Conservation (phyloP, 177 flowering plant genomes). For the Vitis hybrid region DNA sequence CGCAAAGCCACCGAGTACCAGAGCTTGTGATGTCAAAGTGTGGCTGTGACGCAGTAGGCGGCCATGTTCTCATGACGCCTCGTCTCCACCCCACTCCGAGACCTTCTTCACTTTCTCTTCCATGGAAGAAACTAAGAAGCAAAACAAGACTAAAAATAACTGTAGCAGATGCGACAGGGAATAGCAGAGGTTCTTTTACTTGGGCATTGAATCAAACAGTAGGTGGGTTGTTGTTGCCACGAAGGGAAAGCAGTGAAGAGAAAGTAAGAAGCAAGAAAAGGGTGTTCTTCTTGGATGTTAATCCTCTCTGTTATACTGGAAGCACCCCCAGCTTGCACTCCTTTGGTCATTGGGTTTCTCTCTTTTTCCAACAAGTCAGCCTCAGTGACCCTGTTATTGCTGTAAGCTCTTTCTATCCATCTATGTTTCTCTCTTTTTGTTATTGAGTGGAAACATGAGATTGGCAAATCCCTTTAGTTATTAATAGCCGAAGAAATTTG, state of each 20-base stretch:
- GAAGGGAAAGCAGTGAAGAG: neutral
- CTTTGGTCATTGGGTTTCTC: conserved; percentile 82
- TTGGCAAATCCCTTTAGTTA: neutral
- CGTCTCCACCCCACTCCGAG: neutral
- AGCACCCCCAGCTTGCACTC: conserved; percentile 66
- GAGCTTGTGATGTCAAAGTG: too few relatives aligned
- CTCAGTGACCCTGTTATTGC: conserved; percentile 76
- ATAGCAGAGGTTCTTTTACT: conserved; percentile 6
- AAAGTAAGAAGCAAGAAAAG: conserved; percentile 33
- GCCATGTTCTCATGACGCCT: neutral
- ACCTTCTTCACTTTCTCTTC: neutral
- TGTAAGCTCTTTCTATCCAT: conserved; percentile 39
- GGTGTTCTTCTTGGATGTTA: conserved; percentile 91
- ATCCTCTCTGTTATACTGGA: conserved; percentile 80
- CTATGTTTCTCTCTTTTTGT: neutral
- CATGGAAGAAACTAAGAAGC: neutral
- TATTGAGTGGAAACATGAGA: neutral
- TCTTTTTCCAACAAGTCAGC: conserved; percentile 83
- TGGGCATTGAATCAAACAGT: conserved; percentile 32
- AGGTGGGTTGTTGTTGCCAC: conserved; percentile 22
- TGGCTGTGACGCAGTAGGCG: too few relatives aligned
- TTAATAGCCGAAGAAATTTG: neutral
- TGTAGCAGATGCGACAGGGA: neutral
- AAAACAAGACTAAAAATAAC: neutral
- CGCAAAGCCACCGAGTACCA: too few relatives aligned